Conservation (phyloP, 345 rosid genomes). For the Sonneratia alba region DNA sequence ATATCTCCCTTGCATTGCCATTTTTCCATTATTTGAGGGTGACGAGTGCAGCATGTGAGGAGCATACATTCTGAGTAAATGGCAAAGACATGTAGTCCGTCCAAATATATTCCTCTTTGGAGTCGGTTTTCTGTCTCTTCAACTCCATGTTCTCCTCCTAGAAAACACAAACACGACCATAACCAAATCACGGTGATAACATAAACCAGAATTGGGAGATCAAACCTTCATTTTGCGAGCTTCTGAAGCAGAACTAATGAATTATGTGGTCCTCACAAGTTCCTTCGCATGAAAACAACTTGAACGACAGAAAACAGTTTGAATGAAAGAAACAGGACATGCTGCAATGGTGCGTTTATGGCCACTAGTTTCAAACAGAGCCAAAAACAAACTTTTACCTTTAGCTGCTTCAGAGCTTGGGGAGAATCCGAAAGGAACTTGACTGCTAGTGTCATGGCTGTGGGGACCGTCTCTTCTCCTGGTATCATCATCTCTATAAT, state of each 20-base stretch:
- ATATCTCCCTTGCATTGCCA: background rate
- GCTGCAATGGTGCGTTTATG: too few relatives aligned
- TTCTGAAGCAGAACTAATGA: background rate
- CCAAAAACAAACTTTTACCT: constrained; percentile 30
- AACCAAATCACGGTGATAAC: background rate
- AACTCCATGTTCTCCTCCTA: constrained; percentile 85
- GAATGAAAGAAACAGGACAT: background rate
- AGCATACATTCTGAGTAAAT: constrained; percentile 85
- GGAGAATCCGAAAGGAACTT: constrained; percentile 67
- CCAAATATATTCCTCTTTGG: constrained; percentile 48
- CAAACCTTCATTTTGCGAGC: background rate
- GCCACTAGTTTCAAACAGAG: background rate
- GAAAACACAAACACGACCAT: background rate
- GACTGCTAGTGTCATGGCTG: constrained; percentile 80
- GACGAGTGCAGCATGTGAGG: background rate
- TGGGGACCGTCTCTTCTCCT: constrained; percentile 88
- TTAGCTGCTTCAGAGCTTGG: constrained; percentile 44
- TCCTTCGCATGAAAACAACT: background rate
- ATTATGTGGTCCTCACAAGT: background rate
- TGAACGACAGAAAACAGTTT: background rate
- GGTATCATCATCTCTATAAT: constrained; percentile 97
- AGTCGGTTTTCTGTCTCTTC: constrained; percentile 52
- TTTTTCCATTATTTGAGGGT: background rate
- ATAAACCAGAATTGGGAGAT: background rate
- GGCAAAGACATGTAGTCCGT: constrained; percentile 71